Evolutionary conservation across 345 rosid species (phyloP).

Genomic region (Arabis alpina): DNA sequence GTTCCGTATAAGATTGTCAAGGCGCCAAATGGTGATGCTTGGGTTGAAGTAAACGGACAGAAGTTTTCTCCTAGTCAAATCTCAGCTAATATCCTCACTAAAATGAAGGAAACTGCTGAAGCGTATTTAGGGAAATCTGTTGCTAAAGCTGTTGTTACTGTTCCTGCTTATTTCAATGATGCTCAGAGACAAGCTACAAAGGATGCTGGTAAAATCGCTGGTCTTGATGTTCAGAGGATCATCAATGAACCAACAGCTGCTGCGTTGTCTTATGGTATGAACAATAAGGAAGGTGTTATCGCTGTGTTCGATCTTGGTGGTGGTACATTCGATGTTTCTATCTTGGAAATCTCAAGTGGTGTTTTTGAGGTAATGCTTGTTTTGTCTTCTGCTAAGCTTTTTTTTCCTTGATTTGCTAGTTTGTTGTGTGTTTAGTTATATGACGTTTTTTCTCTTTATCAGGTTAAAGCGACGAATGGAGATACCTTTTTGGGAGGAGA

Average conservation of each 20-base stretch:
- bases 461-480: slow-evolving; percentile 63
- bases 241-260: slow-evolving; percentile 63
- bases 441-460: neutral
- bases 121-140: slow-evolving; percentile 52
- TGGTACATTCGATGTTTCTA: slow-evolving; percentile 57
- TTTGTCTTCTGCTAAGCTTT: neutral
- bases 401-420: neutral
- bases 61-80: slow-evolving; percentile 55
- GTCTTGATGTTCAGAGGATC: slow-evolving; percentile 57
- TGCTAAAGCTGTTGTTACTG: slow-evolving; percentile 53
- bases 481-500: slow-evolving; percentile 62
- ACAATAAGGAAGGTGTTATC: slow-evolving; percentile 55
- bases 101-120: slow-evolving; percentile 59
- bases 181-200: slow-evolving; percentile 60
- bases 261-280: slow-evolving; percentile 53
- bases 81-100: slow-evolving; percentile 51
- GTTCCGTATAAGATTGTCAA: slow-evolving; percentile 52
- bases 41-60: slow-evolving; percentile 54
- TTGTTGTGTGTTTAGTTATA: neutral
- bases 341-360: slow-evolving; percentile 56
- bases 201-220: slow-evolving; percentile 60
- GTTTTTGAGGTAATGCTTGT: slow-evolving; percentile 51
- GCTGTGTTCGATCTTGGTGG: slow-evolving; percentile 61
- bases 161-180: slow-evolving; percentile 60
- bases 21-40: slow-evolving; percentile 60